Conservation (phyloP, 2,329 filamentous ascomycete species). For the Calonectria henricotiae region DNA sequence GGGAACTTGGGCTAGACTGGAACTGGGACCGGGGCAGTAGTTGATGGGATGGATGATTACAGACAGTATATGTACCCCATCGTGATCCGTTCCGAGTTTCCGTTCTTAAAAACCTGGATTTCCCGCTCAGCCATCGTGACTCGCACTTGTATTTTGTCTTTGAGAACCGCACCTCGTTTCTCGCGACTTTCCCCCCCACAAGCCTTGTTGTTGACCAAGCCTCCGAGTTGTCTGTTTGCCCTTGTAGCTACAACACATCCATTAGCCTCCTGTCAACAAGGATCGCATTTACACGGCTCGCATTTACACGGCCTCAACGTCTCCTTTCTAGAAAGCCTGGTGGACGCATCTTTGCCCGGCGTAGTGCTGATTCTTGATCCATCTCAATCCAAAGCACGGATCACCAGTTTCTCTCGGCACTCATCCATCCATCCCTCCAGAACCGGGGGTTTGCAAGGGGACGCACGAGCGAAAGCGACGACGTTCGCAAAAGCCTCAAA, state of each 20-base stretch:
- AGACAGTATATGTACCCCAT: conserved; percentile 35
- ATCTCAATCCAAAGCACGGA: conserved; percentile 20
- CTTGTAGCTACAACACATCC: not conserved
- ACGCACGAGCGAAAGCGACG: conserved; percentile 26
- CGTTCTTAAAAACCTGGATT: conserved; percentile 20
- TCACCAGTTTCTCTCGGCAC: conserved; percentile 28
- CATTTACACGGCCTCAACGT: not conserved
- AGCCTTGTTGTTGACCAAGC: not conserved
- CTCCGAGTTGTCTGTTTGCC: not conserved
- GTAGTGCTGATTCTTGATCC: not conserved
- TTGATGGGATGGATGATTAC: conserved; percentile 24
- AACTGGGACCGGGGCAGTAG: conserved; percentile 26
- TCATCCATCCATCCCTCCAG: conserved; percentile 3
- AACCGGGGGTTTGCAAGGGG: conserved; percentile 23
- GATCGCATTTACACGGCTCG: conserved; percentile 1
- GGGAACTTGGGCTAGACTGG: conserved; percentile 20
- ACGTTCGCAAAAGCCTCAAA: conserved; percentile 38
- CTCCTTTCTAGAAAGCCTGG: not conserved
- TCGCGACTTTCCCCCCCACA: not conserved
- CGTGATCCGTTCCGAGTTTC: conserved; percentile 33
- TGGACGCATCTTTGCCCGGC: not conserved
- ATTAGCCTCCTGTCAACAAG: not conserved
- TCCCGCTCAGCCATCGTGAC: conserved; percentile 21
- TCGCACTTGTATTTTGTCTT: conserved; percentile 3
- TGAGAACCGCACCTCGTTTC: not conserved